Percentiles rank a stretch among this genome's conserved stretches.
Conservation (phyloP, 2,329 filamentous ascomycete genomes). For the Hortaea werneckii region DNA sequence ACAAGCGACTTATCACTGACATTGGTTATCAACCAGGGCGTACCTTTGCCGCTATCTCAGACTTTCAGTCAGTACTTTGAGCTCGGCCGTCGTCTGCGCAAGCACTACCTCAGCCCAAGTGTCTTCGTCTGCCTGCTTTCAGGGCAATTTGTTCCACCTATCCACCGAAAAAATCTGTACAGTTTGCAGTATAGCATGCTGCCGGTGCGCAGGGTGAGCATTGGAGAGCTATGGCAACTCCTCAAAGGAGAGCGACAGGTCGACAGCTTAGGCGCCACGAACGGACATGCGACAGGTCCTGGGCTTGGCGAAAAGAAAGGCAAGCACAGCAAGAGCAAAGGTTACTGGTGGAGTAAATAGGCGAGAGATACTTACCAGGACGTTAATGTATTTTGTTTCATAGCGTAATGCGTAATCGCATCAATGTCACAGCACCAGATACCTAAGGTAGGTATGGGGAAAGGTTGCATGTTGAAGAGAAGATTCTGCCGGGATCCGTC, state of each 20-base stretch:
- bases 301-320: slow-evolving; percentile 4
- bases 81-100: slow-evolving; percentile 80
- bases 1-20: neutral
- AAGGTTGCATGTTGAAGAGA: no score
- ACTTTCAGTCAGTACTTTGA: slow-evolving; percentile 99
- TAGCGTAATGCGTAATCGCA: no score
- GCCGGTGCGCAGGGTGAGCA: slow-evolving; percentile 66
- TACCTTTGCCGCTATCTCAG: slow-evolving; percentile 78
- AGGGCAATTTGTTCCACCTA: slow-evolving; percentile 81
- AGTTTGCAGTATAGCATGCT: slow-evolving; percentile 97
- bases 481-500: no score
- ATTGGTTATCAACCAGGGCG: slow-evolving; percentile 48
- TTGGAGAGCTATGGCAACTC: slow-evolving; percentile 69
- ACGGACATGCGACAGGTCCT: slow-evolving; percentile 14
- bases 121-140: slow-evolving; percentile 83
- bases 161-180: slow-evolving; percentile 89
- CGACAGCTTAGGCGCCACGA: slow-evolving; percentile 9
- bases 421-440: no score
- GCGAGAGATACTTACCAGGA: neutral
- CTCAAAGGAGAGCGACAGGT: slow-evolving; percentile 11
- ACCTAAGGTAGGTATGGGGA: no score
- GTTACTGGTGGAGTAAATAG: slow-evolving; percentile 24
- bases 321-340: slow-evolving; percentile 7
- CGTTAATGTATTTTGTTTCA: no score
- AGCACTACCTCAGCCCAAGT: slow-evolving; percentile 84